phyloP scores from a whole-genome alignment of 805 yeast genomes.

The Ogataea dorogensis region DNA sequence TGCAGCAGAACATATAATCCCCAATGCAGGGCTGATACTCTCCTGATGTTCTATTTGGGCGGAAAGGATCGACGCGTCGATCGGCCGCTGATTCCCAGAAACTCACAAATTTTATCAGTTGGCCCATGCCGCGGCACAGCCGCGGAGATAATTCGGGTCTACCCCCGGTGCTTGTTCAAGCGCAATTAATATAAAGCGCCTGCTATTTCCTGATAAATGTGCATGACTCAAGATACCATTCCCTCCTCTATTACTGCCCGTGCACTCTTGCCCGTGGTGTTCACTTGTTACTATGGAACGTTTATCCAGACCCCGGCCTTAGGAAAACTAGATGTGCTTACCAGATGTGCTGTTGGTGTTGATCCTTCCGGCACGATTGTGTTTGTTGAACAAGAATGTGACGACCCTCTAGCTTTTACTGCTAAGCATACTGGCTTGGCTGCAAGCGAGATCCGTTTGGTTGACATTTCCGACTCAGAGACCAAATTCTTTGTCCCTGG shows the following conservation, averaged over 20 bases:
- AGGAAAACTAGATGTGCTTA: slow-evolving; percentile 54
- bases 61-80: slow-evolving; percentile 6
- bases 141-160: too few species aligned
- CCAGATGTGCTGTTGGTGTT: slow-evolving; percentile 63
- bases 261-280: slow-evolving; percentile 18
- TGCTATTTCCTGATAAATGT: neutral
- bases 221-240: slow-evolving; percentile 10
- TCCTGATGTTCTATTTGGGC: too few species aligned
- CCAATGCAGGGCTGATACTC: too few species aligned
- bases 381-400: slow-evolving; percentile 25
- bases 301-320: slow-evolving; percentile 68
- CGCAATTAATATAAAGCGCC: neutral
- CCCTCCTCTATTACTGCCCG: slow-evolving; percentile 18
- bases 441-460: slow-evolving; percentile 30
- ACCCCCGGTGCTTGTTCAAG: too few species aligned
- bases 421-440: slow-evolving; percentile 13
- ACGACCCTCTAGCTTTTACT: slow-evolving; percentile 16
- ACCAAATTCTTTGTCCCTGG: slow-evolving; percentile 75
- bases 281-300: slow-evolving; percentile 62
- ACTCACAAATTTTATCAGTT: too few species aligned
- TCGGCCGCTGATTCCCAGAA: slow-evolving; percentile 3
- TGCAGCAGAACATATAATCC: too few species aligned
- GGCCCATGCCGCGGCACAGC: neutral
- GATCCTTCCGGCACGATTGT: slow-evolving; percentile 53
- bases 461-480: slow-evolving; percentile 37